phyloP scores from a whole-genome alignment of 2,329 filamentous ascomycete genomes.

The Aspergillus udagawae region DNA sequence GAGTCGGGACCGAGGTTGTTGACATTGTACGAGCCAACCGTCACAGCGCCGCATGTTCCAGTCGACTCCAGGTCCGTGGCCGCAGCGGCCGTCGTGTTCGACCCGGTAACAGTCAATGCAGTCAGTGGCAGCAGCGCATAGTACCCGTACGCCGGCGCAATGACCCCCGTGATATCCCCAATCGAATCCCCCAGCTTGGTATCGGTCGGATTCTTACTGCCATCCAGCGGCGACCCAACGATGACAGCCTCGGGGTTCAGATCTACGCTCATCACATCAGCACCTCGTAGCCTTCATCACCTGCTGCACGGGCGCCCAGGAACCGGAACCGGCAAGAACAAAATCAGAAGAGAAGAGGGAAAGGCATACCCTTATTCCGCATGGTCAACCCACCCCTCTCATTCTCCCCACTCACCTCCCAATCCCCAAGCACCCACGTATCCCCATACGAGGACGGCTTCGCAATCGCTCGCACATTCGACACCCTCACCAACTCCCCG shows the following conservation, averaged over 20 bases:
- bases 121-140: constrained; percentile 65
- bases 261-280: constrained; percentile 37
- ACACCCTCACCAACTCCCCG: constrained; percentile 64
- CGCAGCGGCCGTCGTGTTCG: constrained; percentile 46
- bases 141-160: constrained; percentile 63
- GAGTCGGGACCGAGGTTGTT: constrained; percentile 62
- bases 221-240: constrained; percentile 63
- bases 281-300: background rate
- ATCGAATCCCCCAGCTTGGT: constrained; percentile 63
- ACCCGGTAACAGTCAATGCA: constrained; percentile 47
- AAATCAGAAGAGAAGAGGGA: background rate
- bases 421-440: constrained; percentile 65
- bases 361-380: constrained; percentile 46
- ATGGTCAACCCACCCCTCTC: constrained; percentile 62
- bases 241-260: constrained; percentile 67
- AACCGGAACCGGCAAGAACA: too few species aligned
- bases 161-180: constrained; percentile 64
- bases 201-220: constrained; percentile 54
- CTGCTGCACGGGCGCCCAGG: too few species aligned
- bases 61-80: constrained; percentile 47
- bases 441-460: constrained; percentile 64
- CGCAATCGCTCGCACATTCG: constrained; percentile 53
- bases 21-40: constrained; percentile 65
- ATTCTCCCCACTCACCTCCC: constrained; percentile 61
- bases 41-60: constrained; percentile 58